Evolutionary conservation across 148 eudicot species (phyloP), one percentile per base, ranked within the genome.

Genomic region (Persicaria maculosa): DNA sequence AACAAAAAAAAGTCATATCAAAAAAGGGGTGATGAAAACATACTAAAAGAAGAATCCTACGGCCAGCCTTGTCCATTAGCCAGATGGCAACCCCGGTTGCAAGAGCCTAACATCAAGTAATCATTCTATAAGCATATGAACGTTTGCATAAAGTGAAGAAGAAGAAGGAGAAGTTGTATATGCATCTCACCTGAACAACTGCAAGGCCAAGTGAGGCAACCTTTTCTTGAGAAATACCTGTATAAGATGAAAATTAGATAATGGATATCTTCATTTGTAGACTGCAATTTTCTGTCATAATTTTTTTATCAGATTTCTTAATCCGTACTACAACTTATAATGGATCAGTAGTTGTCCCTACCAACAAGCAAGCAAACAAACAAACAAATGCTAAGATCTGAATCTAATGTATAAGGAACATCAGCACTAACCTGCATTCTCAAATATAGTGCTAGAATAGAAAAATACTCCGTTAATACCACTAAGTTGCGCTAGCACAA

Each of bases 381-480:
- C 22, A 20, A 20, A 20, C 22, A 20, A 61, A 14, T 36, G 46
- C 46, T 65, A 36, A 3, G 36, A 40, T 11, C 4, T 36, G 46
- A 65, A 8, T 36, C 9, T 9, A 25, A 6, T 31, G 44, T 25
- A 11, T 7, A 61, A 61, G 44, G 31, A 14, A 12, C 44, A 12
- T 4, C 19, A 45, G 7, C 10, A 72, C 89, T 83, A 59, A 93
- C 98, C 98, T 76, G 98, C 98, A 67, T 83, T 80, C 79, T 83
- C 80, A 73, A 93, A 94, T 46, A 91, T 94, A 58, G 81, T 87
- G 71, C 84, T 90, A 73, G 98, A 87, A 69, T 94, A 94, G 80
- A 91, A 94, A n/a, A 94, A 73, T 73, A 94, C 88, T 78, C 86
- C 98, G 55, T 94, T 94, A 48, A 88, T 89, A 72, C 98, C 98